A percentile compares a stretch with the other conserved stretches of the same genome.
phyloP scores from a whole-genome alignment of 257 asterid species.

The Scutellaria barbata region DNA sequence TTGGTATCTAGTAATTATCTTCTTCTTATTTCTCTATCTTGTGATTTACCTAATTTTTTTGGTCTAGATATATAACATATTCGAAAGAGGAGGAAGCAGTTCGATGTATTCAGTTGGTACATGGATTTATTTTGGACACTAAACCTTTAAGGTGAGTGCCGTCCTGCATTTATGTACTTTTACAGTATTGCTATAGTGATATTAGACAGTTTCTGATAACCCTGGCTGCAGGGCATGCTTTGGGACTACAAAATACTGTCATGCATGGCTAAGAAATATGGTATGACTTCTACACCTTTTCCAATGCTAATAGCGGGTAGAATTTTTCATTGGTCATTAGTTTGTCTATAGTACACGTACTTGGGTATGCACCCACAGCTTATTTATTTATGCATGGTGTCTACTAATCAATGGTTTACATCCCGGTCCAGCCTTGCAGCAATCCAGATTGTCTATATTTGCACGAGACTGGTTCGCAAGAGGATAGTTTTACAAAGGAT shows the following conservation, averaged over 20 bases:
- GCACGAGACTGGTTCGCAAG: slow-evolving; percentile 88
- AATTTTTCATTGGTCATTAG: slow-evolving; percentile 18
- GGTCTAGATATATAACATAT: slow-evolving; percentile 82
- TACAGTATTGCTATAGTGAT: neutral
- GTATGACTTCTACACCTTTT: slow-evolving; percentile 47
- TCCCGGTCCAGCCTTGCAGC: slow-evolving; percentile 78
- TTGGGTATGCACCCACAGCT: slow-evolving; percentile 11
- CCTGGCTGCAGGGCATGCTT: slow-evolving; percentile 81
- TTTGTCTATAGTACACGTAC: slow-evolving; percentile 3
- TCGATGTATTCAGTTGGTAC: slow-evolving; percentile 92
- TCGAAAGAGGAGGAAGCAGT: slow-evolving; percentile 93
- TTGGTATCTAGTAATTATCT: slow-evolving; percentile 1
- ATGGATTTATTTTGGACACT: slow-evolving; percentile 86
- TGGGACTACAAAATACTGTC: slow-evolving; percentile 93
- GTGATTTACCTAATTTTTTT: slow-evolving; percentile 17
- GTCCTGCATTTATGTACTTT: slow-evolving; percentile 21
- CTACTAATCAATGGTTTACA: slow-evolving; percentile 27
- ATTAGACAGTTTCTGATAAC: slow-evolving; percentile 37
- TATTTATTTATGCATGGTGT: slow-evolving; percentile 15
- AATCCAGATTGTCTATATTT: slow-evolving; percentile 87
- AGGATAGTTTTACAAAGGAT: slow-evolving; percentile 90
- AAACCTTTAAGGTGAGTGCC: slow-evolving; percentile 69
- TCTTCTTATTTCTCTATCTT: neutral
- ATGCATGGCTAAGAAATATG: slow-evolving; percentile 89
- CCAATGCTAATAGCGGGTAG: slow-evolving; percentile 11